A percentile compares a stretch with the other conserved stretches of the same genome.
phyloP scores from a whole-genome alignment of 352 stramenopile species.

The Discostella stelligera region DNA sequence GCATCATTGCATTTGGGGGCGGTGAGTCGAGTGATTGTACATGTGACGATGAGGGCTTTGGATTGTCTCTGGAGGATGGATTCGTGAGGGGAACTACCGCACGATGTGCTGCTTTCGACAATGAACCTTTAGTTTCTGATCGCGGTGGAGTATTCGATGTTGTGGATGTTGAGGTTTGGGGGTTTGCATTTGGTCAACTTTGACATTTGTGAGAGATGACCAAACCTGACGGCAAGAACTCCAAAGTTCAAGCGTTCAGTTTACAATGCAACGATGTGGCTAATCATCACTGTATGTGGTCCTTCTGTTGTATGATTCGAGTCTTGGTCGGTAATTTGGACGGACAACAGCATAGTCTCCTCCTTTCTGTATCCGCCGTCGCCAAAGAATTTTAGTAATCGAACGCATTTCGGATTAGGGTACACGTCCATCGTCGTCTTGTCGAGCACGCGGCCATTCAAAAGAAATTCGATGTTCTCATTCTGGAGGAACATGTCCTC shows the following conservation, averaged over 20 bases:
- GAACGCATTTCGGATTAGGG: slow-evolving; percentile 36
- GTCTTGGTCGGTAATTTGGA: slow-evolving; percentile 25
- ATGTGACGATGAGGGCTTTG: slow-evolving; percentile 38
- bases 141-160: slow-evolving; percentile 50
- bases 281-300: slow-evolving; percentile 38
- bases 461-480: slow-evolving; percentile 22
- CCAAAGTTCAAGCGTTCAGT: neutral
- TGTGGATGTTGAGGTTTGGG: slow-evolving; percentile 53
- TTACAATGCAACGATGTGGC: slow-evolving; percentile 48
- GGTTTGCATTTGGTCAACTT: slow-evolving; percentile 51
- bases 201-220: slow-evolving; percentile 4
- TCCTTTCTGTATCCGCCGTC: slow-evolving; percentile 29
- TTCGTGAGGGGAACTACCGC: slow-evolving; percentile 49
- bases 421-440: slow-evolving; percentile 35
- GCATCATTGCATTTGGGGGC: slow-evolving; percentile 48
- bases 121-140: slow-evolving; percentile 43
- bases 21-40: slow-evolving; percentile 3
- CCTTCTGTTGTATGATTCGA: neutral
- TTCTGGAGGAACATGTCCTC: slow-evolving; percentile 33
- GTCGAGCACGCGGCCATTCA: slow-evolving; percentile 28
- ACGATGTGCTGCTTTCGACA: slow-evolving; percentile 43
- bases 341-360: slow-evolving; percentile 37
- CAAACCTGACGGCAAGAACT: neutral
- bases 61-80: slow-evolving; percentile 47
- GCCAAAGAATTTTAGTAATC: slow-evolving; percentile 25